Percentiles rank a stretch among this genome's conserved stretches.
Conservation (phyloP, 2,329 filamentous ascomycete genomes). For the Fusarium papillatum region DNA sequence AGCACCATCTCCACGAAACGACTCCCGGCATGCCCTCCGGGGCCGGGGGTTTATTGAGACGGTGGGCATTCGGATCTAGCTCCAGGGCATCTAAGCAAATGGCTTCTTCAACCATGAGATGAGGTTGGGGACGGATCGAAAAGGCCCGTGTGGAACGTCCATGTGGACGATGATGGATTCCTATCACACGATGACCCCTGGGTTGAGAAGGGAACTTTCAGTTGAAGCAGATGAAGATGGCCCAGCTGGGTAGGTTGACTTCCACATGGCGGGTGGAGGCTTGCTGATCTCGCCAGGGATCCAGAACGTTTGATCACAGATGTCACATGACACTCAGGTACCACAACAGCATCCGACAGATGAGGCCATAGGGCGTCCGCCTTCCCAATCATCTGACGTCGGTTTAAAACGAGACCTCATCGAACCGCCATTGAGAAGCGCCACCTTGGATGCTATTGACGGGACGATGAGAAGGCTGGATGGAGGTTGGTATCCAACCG, state of each 20-base stretch:
- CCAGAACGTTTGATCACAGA: slow-evolving; percentile 8
- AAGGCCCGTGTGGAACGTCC: slow-evolving; percentile 19
- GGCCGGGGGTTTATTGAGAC: slow-evolving; percentile 24
- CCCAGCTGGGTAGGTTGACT: slow-evolving; percentile 17
- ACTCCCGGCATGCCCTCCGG: slow-evolving; percentile 32
- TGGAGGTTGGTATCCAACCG: slow-evolving; percentile 30
- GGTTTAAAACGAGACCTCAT: slow-evolving; percentile 10
- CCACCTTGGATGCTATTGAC: slow-evolving; percentile 26
- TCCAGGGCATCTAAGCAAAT: slow-evolving; percentile 16
- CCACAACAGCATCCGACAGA: slow-evolving; percentile 16
- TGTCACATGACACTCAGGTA: slow-evolving; percentile 38
- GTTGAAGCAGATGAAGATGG: slow-evolving; percentile 6
- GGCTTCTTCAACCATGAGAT: slow-evolving; percentile 3
- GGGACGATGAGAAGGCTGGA: slow-evolving; percentile 22
- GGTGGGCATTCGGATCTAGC: slow-evolving; percentile 28
- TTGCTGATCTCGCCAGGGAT: slow-evolving; percentile 21
- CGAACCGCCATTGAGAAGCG: slow-evolving; percentile 13
- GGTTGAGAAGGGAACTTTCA: slow-evolving; percentile 11
- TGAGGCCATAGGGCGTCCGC: slow-evolving; percentile 20
- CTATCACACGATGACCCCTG: slow-evolving; percentile 20
- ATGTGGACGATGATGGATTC: slow-evolving; percentile 17
- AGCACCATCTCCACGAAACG: slow-evolving; percentile 29
- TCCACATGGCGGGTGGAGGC: slow-evolving; percentile 33
- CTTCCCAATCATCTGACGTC: slow-evolving; percentile 17
- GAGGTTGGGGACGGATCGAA: slow-evolving; percentile 18